Evolutionary conservation across 2,329 filamentous ascomycete genomes (phyloP).

Genomic region (Exophiala calicioides): DNA sequence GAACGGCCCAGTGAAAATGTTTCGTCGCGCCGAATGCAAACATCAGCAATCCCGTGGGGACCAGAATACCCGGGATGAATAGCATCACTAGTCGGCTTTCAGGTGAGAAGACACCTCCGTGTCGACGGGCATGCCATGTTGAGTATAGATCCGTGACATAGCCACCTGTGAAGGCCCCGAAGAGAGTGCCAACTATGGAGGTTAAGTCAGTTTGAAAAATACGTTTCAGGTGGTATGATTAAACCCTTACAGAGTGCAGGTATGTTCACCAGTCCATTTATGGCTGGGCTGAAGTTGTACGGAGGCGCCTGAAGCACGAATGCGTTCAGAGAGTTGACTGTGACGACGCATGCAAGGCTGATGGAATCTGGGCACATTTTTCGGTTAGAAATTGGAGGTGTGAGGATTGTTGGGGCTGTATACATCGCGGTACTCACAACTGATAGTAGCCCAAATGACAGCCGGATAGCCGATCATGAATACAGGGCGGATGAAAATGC

Average conservation of each 20-base stretch:
- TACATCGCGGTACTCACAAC: too few species aligned
- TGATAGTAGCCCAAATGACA: neutral
- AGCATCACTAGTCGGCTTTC: neutral
- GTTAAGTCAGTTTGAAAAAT: neutral
- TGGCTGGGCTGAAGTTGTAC: constrained; percentile 4
- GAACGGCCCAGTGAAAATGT: neutral
- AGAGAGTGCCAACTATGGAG: neutral
- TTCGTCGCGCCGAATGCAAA: neutral
- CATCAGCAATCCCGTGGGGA: neutral
- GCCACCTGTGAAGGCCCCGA: too few species aligned
- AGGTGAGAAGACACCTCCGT: neutral
- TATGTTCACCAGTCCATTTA: constrained; percentile 5
- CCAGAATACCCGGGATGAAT: constrained; percentile 1
- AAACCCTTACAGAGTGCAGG: neutral
- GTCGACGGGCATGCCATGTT: neutral
- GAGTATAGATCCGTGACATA: too few species aligned
- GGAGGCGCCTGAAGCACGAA: neutral
- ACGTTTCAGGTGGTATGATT: neutral
- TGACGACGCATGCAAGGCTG: too few species aligned
- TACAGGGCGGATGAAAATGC: neutral
- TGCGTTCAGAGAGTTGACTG: neutral
- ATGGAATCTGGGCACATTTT: too few species aligned
- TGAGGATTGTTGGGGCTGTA: too few species aligned
- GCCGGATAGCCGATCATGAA: neutral
- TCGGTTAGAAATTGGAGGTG: too few species aligned